Evolutionary conservation across 371 early-diverging fungal species (phyloP).

Genomic region (Batrachochytrium dendrobatidis): DNA sequence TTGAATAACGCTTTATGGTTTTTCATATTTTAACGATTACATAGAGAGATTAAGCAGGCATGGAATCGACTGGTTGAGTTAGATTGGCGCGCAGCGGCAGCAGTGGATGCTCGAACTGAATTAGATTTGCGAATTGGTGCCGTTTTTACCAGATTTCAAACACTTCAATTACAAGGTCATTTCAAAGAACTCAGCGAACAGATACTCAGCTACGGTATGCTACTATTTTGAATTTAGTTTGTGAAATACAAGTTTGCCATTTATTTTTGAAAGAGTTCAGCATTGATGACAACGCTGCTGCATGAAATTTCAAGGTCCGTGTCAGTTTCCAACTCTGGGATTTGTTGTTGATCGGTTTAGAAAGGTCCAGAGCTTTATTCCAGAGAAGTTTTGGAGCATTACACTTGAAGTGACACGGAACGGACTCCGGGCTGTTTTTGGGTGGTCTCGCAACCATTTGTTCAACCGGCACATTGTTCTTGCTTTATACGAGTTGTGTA

Average conservation of each 20-base stretch:
- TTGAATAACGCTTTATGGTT: too few relatives aligned
- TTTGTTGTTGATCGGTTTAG: slow-evolving; percentile 95
- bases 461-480: slow-evolving; percentile 68
- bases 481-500: slow-evolving; percentile 67
- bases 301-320: slow-evolving; percentile 62
- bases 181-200: slow-evolving; percentile 43
- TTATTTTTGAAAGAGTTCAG: background rate
- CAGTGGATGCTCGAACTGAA: slow-evolving; percentile 88
- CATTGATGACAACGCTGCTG: background rate
- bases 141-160: slow-evolving; percentile 94
- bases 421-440: slow-evolving; percentile 49
- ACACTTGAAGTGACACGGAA: slow-evolving; percentile 49
- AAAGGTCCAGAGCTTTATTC: slow-evolving; percentile 71
- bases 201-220: slow-evolving; percentile 86
- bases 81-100: slow-evolving; percentile 58
- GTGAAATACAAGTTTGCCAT: background rate
- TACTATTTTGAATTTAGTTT: too few relatives aligned
- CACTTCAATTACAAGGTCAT: slow-evolving; percentile 51
- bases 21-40: background rate
- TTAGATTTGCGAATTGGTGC: slow-evolving; percentile 97
- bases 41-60: slow-evolving; percentile 67
- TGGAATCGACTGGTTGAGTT: slow-evolving; percentile 64
- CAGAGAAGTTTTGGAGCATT: slow-evolving; percentile 91
- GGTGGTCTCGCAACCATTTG: slow-evolving; percentile 67
- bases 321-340: slow-evolving; percentile 99